These are phyloP conservation scores for Bretschneidera sinensis DNA, from an alignment of 345 rosid genomes.

Conservation along the genomic window DNA sequence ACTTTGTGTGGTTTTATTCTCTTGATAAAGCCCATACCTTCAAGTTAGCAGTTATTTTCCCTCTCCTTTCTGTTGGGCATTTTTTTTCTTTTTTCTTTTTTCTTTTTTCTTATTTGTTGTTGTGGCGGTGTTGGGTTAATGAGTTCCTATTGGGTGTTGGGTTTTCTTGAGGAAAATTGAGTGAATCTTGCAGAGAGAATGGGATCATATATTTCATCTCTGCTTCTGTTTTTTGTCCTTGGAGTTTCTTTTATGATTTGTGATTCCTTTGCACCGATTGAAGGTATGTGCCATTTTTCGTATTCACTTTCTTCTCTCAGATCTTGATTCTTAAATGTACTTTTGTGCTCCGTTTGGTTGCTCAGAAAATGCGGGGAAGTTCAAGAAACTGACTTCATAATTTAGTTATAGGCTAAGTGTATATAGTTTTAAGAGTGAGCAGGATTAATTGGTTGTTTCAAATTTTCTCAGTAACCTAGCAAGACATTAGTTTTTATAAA, in stretches of 20 bases:
- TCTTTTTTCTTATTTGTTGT: constrained; percentile 10
- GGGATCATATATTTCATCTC: constrained; percentile 32
- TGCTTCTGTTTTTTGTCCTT: constrained; percentile 38
- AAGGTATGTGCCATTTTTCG: constrained; percentile 41
- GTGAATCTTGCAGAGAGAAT: constrained; percentile 32
- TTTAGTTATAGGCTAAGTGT: background rate
- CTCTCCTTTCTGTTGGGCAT: background rate
- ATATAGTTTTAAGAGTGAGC: background rate
- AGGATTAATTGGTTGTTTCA: background rate
- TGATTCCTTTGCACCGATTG: constrained; percentile 50
- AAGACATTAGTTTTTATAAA: background rate
- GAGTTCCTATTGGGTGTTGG: constrained; percentile 23
- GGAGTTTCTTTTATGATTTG: constrained; percentile 41
- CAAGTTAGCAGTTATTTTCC: constrained; percentile 19
- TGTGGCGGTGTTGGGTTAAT: constrained; percentile 17
- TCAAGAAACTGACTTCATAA: background rate
- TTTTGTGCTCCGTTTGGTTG: constrained; percentile 18
- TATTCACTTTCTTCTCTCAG: constrained; percentile 25
- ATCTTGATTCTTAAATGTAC: constrained; percentile 39
- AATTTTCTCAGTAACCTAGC: constrained; percentile 14
- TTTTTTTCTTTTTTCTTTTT: background rate
- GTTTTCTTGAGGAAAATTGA: constrained; percentile 14
- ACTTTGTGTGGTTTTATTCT: constrained; percentile 16
- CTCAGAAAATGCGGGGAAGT: constrained; percentile 19
- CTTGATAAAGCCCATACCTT: constrained; percentile 13